Conservation (phyloP, 345 rosid species). For the Camelina laxa region DNA sequence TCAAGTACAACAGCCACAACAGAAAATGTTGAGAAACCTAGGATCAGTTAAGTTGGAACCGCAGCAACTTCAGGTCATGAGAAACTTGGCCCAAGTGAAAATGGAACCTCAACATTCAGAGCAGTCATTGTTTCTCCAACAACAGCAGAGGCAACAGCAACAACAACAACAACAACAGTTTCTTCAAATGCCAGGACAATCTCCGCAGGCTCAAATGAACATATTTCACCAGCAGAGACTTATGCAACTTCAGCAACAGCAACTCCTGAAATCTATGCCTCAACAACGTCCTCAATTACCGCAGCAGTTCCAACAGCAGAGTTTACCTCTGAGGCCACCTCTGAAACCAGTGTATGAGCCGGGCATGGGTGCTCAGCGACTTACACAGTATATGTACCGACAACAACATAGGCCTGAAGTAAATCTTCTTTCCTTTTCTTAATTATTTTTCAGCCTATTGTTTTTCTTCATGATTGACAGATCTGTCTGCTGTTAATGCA, state of each 20-base stretch:
- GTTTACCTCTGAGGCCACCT: conserved; percentile 71
- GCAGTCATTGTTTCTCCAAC: conserved; percentile 76
- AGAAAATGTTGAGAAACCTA: conserved; percentile 64
- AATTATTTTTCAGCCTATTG: background rate
- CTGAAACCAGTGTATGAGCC: conserved; percentile 81
- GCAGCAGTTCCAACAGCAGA: conserved; percentile 86
- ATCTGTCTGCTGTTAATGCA: conserved; percentile 43
- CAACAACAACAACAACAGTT: conserved; percentile 86
- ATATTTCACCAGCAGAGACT: conserved; percentile 77
- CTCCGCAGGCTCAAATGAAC: conserved; percentile 81
- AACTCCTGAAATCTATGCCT: conserved; percentile 82
- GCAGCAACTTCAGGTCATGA: conserved; percentile 65
- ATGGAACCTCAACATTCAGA: conserved; percentile 84
- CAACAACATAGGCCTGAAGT: conserved; percentile 98
- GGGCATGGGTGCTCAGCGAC: conserved; percentile 94
- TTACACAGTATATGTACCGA: conserved; percentile 86
- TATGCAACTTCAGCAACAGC: conserved; percentile 80
- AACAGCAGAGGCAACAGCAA: conserved; percentile 74
- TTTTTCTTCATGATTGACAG: conserved; percentile 31
- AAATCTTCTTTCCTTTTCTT: conserved; percentile 37
- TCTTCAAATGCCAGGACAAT: conserved; percentile 82
- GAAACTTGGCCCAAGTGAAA: conserved; percentile 72
- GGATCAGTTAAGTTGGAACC: conserved; percentile 79
- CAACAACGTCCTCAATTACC: conserved; percentile 79
- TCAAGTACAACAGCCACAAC: conserved; percentile 58